These are phyloP conservation scores for Triticum dicoccoides DNA, from an alignment of 176 grass and related monocot genomes.

Conservation along the genomic window DNA sequence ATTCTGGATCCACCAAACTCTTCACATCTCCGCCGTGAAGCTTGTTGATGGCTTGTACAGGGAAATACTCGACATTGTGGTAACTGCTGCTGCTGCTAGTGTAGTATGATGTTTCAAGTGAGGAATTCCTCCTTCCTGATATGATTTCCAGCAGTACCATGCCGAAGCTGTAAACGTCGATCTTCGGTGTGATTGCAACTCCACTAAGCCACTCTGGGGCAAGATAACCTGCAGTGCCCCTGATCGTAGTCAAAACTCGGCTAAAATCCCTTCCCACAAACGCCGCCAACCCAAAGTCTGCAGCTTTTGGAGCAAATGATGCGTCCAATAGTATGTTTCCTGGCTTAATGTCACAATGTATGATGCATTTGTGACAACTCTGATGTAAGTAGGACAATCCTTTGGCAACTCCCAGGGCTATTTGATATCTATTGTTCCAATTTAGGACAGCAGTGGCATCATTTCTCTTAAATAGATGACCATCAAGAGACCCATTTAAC, in stretches of 20 bases:
- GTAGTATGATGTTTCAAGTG: neutral
- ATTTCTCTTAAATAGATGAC: neutral
- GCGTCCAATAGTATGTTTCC: neutral
- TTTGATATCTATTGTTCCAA: neutral
- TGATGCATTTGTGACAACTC: neutral
- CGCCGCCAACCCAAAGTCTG: neutral
- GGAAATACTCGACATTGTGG: neutral
- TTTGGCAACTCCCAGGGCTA: neutral
- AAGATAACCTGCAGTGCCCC: neutral
- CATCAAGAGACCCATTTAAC: constrained; percentile 1
- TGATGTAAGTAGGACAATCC: constrained; percentile 10
- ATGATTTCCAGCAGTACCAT: neutral
- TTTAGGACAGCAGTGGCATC: neutral
- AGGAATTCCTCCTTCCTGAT: neutral
- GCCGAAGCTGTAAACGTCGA: neutral
- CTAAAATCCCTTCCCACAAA: constrained; percentile 8
- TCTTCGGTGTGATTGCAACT: neutral
- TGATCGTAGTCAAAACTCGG: neutral
- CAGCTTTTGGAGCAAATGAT: neutral
- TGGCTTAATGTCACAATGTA: neutral
- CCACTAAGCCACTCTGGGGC: neutral
- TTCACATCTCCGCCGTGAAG: neutral
- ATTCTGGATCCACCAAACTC: neutral
- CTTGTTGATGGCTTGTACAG: neutral
- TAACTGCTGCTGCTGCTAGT: neutral